A percentile compares a stretch with the other conserved stretches of the same genome.
These are phyloP conservation scores for Rhynchospora tenuis DNA, from an alignment of 176 grass and related monocot species.

Conservation along the genomic window DNA sequence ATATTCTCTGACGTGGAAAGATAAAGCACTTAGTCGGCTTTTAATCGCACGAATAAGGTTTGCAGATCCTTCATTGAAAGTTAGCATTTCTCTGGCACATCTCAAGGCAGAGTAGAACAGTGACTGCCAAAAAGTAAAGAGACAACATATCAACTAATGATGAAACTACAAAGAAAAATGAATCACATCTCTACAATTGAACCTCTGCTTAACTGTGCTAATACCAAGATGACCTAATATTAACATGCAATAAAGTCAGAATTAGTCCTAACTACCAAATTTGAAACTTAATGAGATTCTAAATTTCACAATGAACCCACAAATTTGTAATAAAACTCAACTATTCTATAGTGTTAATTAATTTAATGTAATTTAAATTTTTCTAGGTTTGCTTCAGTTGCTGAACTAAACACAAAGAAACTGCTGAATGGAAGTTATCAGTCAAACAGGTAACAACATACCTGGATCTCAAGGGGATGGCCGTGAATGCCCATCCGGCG, in stretches of 20 bases:
- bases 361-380: not conserved
- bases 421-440: not conserved
- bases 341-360: not conserved
- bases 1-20: slow-evolving; percentile 41
- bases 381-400: not conserved
- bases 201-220: not conserved
- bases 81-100: slow-evolving; percentile 36
- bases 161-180: slow-evolving; percentile 10
- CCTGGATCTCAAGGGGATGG: slow-evolving; percentile 51
- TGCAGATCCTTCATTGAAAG: slow-evolving; percentile 29
- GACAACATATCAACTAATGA: not conserved
- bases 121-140: slow-evolving; percentile 19
- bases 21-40: slow-evolving; percentile 32
- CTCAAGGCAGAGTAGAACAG: slow-evolving; percentile 42
- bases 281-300: not conserved
- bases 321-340: not conserved
- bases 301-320: not conserved
- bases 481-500: slow-evolving; percentile 47
- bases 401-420: not conserved
- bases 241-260: not conserved
- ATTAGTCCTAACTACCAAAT: not conserved
- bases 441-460: slow-evolving; percentile 16
- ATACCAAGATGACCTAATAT: not conserved
- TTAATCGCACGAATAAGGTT: slow-evolving; percentile 36
- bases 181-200: not conserved